phyloP scores from a whole-genome alignment of 2,329 filamentous ascomycete genomes.

The Ceratocystis cubensis region DNA sequence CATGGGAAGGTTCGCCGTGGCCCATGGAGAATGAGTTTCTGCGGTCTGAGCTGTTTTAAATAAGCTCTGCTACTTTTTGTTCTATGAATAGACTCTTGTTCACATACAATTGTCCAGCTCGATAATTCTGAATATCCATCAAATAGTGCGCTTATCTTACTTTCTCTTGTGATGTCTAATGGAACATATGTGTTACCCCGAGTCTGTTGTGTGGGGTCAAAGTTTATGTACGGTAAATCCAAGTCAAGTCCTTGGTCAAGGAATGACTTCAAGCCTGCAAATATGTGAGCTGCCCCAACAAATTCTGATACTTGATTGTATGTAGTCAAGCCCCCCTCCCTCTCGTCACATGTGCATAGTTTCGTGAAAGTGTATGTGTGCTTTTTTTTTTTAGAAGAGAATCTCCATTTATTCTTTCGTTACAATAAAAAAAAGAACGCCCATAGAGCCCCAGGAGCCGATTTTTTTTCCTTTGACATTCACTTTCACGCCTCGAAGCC shows the following conservation, averaged over 20 bases:
- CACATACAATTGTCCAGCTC: not conserved
- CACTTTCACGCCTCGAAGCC: constrained; percentile 18
- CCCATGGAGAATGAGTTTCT: constrained; percentile 39
- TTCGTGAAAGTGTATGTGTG: constrained; percentile 20
- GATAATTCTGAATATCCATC: not conserved
- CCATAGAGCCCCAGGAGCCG: constrained; percentile 21
- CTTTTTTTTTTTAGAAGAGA: constrained; percentile 19
- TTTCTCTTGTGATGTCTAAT: not conserved
- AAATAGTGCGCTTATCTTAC: not conserved
- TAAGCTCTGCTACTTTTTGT: constrained; percentile 8
- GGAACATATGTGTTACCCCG: not conserved
- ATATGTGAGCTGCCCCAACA: no score
- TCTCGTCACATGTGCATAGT: not conserved
- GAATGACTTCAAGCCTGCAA: not conserved
- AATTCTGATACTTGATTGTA: not conserved
- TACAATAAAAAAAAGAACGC: constrained; percentile 21
- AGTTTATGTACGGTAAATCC: not conserved
- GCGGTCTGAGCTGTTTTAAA: constrained; percentile 41
- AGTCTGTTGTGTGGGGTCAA: not conserved
- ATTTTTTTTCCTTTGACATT: constrained; percentile 20
- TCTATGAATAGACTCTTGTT: not conserved
- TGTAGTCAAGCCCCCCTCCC: not conserved
- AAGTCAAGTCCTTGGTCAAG: not conserved
- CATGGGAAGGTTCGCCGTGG: constrained; percentile 36
- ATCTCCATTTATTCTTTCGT: constrained; percentile 21